Percentiles rank a stretch among this genome's conserved stretches.
Conservation (phyloP, 495 filamentous ascomycete genomes). For the Cercophora newfieldiana region DNA sequence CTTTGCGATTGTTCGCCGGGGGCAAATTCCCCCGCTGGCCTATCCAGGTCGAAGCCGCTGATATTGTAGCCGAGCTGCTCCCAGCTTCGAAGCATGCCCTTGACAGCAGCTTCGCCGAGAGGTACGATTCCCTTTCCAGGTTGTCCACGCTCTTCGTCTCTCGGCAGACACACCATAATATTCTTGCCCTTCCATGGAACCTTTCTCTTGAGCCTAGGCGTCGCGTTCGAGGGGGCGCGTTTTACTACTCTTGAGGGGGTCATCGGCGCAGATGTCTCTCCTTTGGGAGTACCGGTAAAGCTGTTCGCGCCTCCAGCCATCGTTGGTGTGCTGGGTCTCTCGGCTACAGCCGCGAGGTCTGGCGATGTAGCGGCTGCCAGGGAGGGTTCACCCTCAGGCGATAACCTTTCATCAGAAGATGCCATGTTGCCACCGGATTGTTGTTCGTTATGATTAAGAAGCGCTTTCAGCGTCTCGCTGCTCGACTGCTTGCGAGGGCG, state of each 20-base stretch:
- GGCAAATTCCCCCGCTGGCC: conserved; percentile 34
- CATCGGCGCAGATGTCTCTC: conserved; percentile 43
- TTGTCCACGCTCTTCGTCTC: conserved; percentile 65
- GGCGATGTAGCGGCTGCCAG: conserved; percentile 22
- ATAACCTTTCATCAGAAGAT: conserved; percentile 33
- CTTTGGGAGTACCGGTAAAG: conserved; percentile 31
- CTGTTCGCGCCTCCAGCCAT: conserved; percentile 27
- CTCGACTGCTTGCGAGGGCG: conserved; percentile 53
- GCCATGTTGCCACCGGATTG: conserved; percentile 39
- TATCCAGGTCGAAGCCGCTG: conserved; percentile 67
- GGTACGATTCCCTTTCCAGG: conserved; percentile 58
- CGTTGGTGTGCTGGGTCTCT: conserved; percentile 32
- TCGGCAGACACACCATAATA: conserved; percentile 69
- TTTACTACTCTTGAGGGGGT: conserved; percentile 40
- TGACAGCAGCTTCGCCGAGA: conserved; percentile 61
- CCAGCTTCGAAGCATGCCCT: conserved; percentile 67
- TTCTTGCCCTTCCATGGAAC: conserved; percentile 72
- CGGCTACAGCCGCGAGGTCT: conserved; percentile 17
- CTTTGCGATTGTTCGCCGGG: conserved; percentile 58
- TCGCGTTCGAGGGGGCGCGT: conserved; percentile 25
- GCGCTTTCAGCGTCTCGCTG: conserved; percentile 63
- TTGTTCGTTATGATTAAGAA: conserved; percentile 45
- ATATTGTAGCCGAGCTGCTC: conserved; percentile 73
- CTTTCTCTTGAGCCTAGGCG: conserved; percentile 54
- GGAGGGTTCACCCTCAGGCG: conserved; percentile 35